Evolutionary conservation across 1,284 basidiomycete species (phyloP), one percentile per base, ranked within the genome.

Genomic region (Ustilago curta): DNA sequence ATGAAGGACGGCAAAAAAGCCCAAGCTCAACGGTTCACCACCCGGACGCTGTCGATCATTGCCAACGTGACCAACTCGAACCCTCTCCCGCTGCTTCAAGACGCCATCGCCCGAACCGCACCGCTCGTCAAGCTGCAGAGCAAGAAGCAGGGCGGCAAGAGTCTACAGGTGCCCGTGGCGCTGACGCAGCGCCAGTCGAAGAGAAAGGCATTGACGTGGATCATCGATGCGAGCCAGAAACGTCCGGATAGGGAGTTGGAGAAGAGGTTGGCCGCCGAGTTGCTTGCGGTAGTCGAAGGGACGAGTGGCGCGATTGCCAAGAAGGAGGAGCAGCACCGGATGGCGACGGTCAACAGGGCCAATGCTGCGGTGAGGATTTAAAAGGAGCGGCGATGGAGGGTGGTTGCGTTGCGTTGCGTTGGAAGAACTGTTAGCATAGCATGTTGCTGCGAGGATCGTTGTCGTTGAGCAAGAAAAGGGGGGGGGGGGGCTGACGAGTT

Each of bases 341-440:
- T 89, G 40, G 94, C 91, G 1, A 91, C 91, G 87, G 88, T 91
- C 37, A 93, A 93, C 85, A 91, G 94, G 92, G 76, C 78, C n/a
- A 84, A 84, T 56, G 74, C 80, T 31, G 60, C 73, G 42, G 78
- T 82, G n/a, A 70, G 81, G 56, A 78, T 83, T 48, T 83, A 61
- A 27, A 27, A 27, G n/a, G n/a, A n/a, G 27, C 27, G 27, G n/a
- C n/a, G 27, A 27, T 27, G 27, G 27, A 27, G 27, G 27, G 27
- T 27, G 27, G n/a, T n/a, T n/a, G n/a, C n/a, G n/a, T n/a, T n/a
- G n/a, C n/a, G n/a, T n/a, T n/a, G n/a, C n/a, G n/a, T n/a, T n/a
- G n/a, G n/a, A n/a, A n/a, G n/a, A n/a, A n/a, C n/a, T n/a, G n/a
- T n/a, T n/a, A n/a, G n/a, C n/a, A n/a, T n/a, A n/a, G n/a, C n/a